Base-by-base conservation (phyloP, 139 green algal genomes). In the Ulvella scutata region DNA sequence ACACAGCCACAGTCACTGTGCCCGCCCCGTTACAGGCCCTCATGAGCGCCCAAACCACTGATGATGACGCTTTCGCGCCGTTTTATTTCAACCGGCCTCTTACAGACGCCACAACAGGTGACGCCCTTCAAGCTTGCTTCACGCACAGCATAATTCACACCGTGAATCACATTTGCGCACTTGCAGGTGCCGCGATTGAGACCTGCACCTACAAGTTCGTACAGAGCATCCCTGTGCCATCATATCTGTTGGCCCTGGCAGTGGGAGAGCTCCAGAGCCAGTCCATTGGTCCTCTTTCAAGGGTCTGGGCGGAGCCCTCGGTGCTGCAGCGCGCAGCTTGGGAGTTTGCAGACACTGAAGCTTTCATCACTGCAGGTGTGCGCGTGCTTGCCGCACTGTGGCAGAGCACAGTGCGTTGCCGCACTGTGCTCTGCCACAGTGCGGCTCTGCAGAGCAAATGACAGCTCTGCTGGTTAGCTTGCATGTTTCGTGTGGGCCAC, bases 161-260 rank as follows among this genome's bases (percentile, higher is more conserved):
- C n/a, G n/a, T n/a, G n/a, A n/a, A n/a, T n/a, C n/a, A n/a, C n/a
- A n/a, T n/a, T n/a, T n/a, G n/a, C n/a, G n/a, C n/a, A n/a, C n/a
- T n/a, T n/a, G n/a, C n/a, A n/a, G n/a, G n/a, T n/a, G n/a, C n/a
- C n/a, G n/a, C n/a, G n/a, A n/a, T n/a, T n/a, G n/a, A n/a, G n/a
- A n/a, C n/a, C n/a, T n/a, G n/a, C 7, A 13, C 79, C 35, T 91
- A 83, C 44, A 31, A 77, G 75, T 91, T 89, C 77, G 36, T 74
- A 2, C 86, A 89, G 67, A 29, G 74, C 29, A 78, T 89, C 29
- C 74, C 87, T 43, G 95, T 98, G 51, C 86, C 93, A 0, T 87
- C 91, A n/a, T 98, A 98, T 84, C 86, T 98, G 38, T 62, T 97
- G 26, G 93, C 93, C 2, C 83, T 98, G 28, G 93, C 89, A 4